A percentile compares a stretch with the other conserved stretches of the same genome.
phyloP scores from a whole-genome alignment of 2,329 filamentous ascomycete genomes.

The Aureobasidium uvarum region DNA sequence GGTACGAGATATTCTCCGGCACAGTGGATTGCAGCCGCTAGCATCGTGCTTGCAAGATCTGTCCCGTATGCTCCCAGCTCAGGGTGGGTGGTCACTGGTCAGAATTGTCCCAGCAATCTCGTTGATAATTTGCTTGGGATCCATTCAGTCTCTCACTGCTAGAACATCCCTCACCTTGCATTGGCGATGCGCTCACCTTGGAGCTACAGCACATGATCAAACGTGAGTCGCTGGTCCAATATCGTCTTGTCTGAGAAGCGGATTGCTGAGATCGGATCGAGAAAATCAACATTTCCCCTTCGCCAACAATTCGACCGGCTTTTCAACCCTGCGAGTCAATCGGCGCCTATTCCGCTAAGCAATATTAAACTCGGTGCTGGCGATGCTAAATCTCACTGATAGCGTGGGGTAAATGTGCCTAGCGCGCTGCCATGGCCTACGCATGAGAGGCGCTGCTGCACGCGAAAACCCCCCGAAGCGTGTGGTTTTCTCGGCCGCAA shows the following conservation, averaged over 20 bases:
- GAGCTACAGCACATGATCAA: background rate
- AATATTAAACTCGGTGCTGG: background rate
- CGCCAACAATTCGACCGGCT: background rate
- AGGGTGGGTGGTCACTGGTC: background rate
- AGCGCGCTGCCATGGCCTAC: slow-evolving; percentile 9
- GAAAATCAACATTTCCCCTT: background rate
- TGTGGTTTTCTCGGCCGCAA: slow-evolving; percentile 9
- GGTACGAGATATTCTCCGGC: background rate
- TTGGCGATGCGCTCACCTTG: background rate
- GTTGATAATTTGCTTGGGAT: background rate
- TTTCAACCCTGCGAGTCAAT: background rate
- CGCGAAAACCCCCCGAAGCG: slow-evolving; percentile 5
- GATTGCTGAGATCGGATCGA: slow-evolving; percentile 7
- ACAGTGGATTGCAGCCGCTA: background rate
- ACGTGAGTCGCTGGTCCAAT: background rate
- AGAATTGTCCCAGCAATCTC: background rate
- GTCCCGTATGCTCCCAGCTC: background rate
- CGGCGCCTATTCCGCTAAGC: background rate
- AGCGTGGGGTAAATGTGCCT: slow-evolving; percentile 9
- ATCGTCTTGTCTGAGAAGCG: background rate
- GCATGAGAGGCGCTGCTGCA: background rate
- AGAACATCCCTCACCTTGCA: background rate
- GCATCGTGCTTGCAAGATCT: slow-evolving; percentile 9
- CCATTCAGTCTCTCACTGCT: background rate
- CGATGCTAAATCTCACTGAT: background rate